Conservation (phyloP, 805 yeast genomes). For the Myxozyma lipomycoides region DNA sequence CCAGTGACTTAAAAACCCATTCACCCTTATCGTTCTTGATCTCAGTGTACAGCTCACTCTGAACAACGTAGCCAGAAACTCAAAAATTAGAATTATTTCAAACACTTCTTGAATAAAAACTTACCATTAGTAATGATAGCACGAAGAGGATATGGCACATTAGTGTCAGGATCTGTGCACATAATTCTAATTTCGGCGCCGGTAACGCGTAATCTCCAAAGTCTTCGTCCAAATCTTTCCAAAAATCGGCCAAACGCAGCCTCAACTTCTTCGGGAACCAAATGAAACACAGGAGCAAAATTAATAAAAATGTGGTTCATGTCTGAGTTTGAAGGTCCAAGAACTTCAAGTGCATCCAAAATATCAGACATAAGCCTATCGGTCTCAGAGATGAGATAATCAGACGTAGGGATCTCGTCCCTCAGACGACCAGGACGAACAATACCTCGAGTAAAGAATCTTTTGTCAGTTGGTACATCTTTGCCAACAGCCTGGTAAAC, state of each 20-base stretch:
- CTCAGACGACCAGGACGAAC: constrained; percentile 93
- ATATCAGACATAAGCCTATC: constrained; percentile 94
- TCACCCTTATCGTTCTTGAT: constrained; percentile 88
- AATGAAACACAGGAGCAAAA: constrained; percentile 92
- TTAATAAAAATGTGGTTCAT: constrained; percentile 95
- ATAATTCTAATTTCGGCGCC: constrained; percentile 97
- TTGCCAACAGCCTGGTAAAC: constrained; percentile 96
- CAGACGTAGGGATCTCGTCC: constrained; percentile 88
- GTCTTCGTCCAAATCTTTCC: constrained; percentile 94
- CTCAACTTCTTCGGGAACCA: constrained; percentile 92
- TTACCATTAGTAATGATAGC: constrained; percentile 80
- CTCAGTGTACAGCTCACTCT: constrained; percentile 91
- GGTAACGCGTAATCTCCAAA: constrained; percentile 94
- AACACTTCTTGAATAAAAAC: constrained; percentile 2
- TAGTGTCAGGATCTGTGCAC: constrained; percentile 83
- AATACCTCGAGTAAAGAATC: constrained; percentile 96
- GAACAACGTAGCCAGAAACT: constrained; percentile 95
- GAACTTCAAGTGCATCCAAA: constrained; percentile 88
- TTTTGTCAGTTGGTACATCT: constrained; percentile 86
- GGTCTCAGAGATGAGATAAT: constrained; percentile 92
- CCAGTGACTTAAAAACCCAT: constrained; percentile 95
- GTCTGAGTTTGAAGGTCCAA: constrained; percentile 92
- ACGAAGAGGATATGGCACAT: constrained; percentile 90
- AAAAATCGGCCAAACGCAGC: constrained; percentile 96
- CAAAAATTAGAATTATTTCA: background rate